Evolutionary conservation across 306 rosid genomes (phyloP), one percentile per base, ranked within the genome.

Genomic region (Dryas octopetala): DNA sequence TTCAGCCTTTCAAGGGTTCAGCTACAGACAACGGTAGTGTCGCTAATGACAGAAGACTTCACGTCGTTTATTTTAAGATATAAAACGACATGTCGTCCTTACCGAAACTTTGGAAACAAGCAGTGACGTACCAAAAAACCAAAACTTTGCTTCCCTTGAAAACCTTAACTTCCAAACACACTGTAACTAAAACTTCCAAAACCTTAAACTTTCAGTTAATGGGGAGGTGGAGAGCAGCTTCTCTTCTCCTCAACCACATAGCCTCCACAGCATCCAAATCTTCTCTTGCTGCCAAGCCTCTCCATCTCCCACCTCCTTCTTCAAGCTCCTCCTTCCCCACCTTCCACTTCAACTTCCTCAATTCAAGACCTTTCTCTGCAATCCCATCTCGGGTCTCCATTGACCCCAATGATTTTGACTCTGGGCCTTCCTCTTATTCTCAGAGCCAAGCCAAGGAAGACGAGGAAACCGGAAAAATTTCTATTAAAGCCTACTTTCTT

Each of bases 211-310:
- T 60, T 57, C 78, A 70, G 93, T 78, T 82, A 87, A 95, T 95
- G 98, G 93, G 97, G 81, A 85, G 93, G 85, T 91, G 96, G 96
- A 89, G 91, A 84, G 79, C 88, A 75, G 84, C 81, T 5, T 85
- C 89, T 54, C 85, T 78, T 77, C 82, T 91, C 69, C 74, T 75
- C 73, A 81, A 71, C 80, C 87, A 62, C 74, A 49, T 85, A 74
- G 55, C 74, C 76, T 5, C 75, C 48, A 49, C 41, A 9, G 57
- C 79, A 2, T 85, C 81, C 74, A 85, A 82, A 68, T 81, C 84
- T 47, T 62, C 80, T 9, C 13, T 66, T 53, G 14, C 81, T 38
- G 69, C 53, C 12, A 76, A 60, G 16, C 78, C 69, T 60, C 68
- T 61, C 61, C 60, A 19, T 74, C 62, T 62, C n/a, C 68, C 1